Base-by-base conservation (phyloP, 106 monocot species). In the Phalaenopsis equestris region DNA sequence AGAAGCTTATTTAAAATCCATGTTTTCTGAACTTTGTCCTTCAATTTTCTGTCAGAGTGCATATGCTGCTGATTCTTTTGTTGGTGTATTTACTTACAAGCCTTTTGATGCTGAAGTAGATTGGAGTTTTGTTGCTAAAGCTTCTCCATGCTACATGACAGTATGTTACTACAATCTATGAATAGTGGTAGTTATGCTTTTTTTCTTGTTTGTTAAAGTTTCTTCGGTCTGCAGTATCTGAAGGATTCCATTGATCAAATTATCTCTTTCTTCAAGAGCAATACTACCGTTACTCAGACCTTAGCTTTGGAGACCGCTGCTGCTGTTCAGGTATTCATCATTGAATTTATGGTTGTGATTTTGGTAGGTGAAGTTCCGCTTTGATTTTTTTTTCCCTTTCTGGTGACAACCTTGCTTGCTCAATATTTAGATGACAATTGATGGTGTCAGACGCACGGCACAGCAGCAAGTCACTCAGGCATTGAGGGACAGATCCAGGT, bases 91-190 rank as follows among this genome's bases (percentile, higher is more conserved):
- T 75, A 87, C 87, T 42, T 99, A 95, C 87, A 95, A 95, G 80
- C 99, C 99, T 82, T 95, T 91, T 55, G 86, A 89, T 80, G 82
- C 89, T 80, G 78, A 86, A 84, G 78, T 99, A 47, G 99, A 99
- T 72, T 99, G 99, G 99, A 99, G 95, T 88, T 87, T 99, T 84
- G 85, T 83, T 79, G 94, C 91, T 47, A 95, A 91, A 90, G 93
- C 95, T 81, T 93, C 94, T 86, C 95, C 99, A 61, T 99, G 95
- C 72, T 99, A 99, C 86, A 84, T 99, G 84, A 99, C 95, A 79
- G 99, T 99, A 95, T 82, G 93, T 43, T 77, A n/a, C 58, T 15
- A 49, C 68, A 30, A 68, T 36, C 38, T 64, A 41, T 43, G 42
- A 65, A 55, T 16, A 21, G 6, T 79, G 83, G 19, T 75, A 5